Percentiles rank a stretch among this genome's conserved stretches.
Conservation (phyloP, 306 rosid species). For the Dryas alaskensis region DNA sequence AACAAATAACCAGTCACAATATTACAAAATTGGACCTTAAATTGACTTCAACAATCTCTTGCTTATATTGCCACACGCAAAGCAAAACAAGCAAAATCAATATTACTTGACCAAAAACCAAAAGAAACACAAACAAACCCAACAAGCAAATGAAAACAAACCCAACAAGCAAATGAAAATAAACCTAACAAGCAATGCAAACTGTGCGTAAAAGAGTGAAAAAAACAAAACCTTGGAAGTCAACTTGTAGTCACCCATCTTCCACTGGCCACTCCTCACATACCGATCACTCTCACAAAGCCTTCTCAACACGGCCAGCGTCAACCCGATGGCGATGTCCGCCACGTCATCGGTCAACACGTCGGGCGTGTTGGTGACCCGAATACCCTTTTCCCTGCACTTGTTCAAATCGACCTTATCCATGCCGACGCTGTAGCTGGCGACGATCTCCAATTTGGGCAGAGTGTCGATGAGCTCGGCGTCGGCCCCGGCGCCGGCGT, state of each 20-base stretch:
- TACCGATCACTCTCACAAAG: constrained; percentile 60
- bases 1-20: background rate
- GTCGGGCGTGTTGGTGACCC: constrained; percentile 73
- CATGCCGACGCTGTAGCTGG: constrained; percentile 70
- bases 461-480: constrained; percentile 48
- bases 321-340: constrained; percentile 63
- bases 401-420: constrained; percentile 57
- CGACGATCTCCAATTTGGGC: constrained; percentile 71
- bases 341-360: constrained; percentile 88
- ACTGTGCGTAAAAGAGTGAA: background rate
- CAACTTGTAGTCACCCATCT: constrained; percentile 54
- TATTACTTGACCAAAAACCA: background rate
- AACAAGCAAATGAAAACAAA: background rate
- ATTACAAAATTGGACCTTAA: background rate
- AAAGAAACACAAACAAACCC: background rate
- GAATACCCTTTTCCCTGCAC: constrained; percentile 65
- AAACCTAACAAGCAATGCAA: background rate
- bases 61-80: background rate
- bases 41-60: background rate
- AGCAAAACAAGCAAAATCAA: background rate
- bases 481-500: constrained; percentile 45
- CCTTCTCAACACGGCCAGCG: constrained; percentile 53
- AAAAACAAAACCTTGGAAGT: constrained; percentile 57
- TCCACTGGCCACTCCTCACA: constrained; percentile 71
- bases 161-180: background rate